Evolutionary conservation across 2,329 filamentous ascomycete genomes (phyloP), one percentile per base, ranked within the genome.

Genomic region (Fusarium odoratissimum): DNA sequence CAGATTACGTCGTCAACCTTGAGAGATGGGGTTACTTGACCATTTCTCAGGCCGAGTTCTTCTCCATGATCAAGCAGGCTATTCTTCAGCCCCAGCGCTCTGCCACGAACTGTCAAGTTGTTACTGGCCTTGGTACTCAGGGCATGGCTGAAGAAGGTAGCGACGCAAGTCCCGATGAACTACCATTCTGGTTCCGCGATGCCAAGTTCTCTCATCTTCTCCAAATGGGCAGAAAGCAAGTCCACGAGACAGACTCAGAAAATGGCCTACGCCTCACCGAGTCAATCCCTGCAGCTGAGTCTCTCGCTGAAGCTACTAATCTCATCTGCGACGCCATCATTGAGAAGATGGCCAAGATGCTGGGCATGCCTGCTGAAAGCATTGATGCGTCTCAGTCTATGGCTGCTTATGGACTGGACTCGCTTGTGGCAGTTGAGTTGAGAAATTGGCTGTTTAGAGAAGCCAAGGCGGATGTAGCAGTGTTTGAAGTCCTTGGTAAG

Each of bases 171-270:
- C 58, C 48, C 14, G 58, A 61, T 30, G 58, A 61, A 13, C 58
- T 61, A 4, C 58, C 48, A 12, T 61, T 61, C 23, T 61, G 48
- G 58, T 61, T 61, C 33, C 58, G 48, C 31, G 46, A 61, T 19
- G 58, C 48, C 23, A 61, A 54, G 9, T 61, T 61, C 48, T 61
- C 58, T 12, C 46, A 61, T 54, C 48, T 61, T 11, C 58, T 61
- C 9, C 58, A 61, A 14, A 61, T 61, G 48, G 46, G 48, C 33
- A 61, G 48, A 17, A 61, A 42, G 10, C 30, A 61, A 23, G 23
- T 45, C 17, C 58, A 61, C 8, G 48, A 54, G 11, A 9, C 38
- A 5, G 58, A 54, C 6, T 61, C 58, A 13, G 46, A 44, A 3
- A 45, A 31, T 12, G 58, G 48, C 5, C 14, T 35, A 4, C 49